These are phyloP conservation scores for Corinectria fuckeliana DNA, from an alignment of 2,329 filamentous ascomycete genomes.

Conservation along the genomic window DNA sequence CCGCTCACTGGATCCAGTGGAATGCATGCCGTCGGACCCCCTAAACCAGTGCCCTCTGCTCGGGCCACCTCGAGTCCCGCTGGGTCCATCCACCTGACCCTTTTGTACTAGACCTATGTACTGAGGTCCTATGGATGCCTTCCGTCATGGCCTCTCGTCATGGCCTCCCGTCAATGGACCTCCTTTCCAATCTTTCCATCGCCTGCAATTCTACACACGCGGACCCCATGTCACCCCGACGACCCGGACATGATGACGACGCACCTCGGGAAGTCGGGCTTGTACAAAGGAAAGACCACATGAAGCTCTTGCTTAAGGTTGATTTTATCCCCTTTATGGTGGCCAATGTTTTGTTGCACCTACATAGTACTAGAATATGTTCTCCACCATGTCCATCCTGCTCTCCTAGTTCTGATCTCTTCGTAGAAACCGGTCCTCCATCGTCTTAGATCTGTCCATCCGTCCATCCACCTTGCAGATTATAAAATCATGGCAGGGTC, in stretches of 20 bases:
- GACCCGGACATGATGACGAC: background rate
- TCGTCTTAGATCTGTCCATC: background rate
- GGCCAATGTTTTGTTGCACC: no score
- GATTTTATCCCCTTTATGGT: background rate
- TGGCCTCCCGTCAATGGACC: background rate
- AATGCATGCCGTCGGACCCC: background rate
- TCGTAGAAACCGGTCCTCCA: no score
- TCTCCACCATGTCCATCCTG: no score
- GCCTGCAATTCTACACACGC: background rate
- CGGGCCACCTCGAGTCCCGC: background rate
- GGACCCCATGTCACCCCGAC: background rate
- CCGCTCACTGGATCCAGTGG: background rate
- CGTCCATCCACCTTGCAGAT: background rate
- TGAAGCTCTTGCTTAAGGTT: background rate
- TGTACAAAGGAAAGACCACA: background rate
- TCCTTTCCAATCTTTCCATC: background rate
- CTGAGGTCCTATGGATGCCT: no score
- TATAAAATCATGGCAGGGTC: background rate
- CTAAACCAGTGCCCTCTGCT: background rate
- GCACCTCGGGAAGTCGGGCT: background rate
- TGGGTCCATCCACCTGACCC: background rate
- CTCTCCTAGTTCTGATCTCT: no score
- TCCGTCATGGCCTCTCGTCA: no score
- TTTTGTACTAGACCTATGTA: no score
- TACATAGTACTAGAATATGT: no score